These are phyloP conservation scores for Chrysoporthe cubensis DNA, from an alignment of 2,329 filamentous ascomycete species.

Conservation along the genomic window DNA sequence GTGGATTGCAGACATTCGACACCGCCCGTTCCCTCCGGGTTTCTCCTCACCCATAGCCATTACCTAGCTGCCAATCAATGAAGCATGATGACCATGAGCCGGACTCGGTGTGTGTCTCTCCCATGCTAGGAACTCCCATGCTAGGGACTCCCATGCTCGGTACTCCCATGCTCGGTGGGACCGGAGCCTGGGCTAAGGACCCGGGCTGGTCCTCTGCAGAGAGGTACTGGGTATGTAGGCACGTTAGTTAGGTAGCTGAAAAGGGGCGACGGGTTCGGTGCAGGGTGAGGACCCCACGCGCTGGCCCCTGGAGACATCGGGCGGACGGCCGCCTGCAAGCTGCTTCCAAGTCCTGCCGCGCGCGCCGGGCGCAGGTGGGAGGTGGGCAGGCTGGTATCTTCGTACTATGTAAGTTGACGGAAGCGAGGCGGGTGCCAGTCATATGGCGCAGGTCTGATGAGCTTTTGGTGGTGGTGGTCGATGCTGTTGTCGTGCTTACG, in stretches of 20 bases:
- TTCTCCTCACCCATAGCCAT: neutral
- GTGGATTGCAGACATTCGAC: slow-evolving; percentile 42
- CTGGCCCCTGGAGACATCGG: neutral
- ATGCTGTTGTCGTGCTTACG: too few species aligned
- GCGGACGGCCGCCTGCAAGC: neutral
- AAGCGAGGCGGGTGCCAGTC: too few species aligned
- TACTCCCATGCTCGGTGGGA: neutral
- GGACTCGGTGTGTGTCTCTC: neutral
- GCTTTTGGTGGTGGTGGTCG: too few species aligned
- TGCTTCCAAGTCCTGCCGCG: neutral
- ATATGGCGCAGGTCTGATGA: too few species aligned
- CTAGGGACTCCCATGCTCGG: neutral
- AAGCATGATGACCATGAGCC: too few species aligned
- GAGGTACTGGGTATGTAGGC: neutral
- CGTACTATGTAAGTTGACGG: too few species aligned
- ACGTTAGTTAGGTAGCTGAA: neutral
- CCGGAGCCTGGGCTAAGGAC: neutral
- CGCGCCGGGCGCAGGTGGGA: too few species aligned
- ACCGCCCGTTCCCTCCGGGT: neutral
- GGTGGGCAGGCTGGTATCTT: too few species aligned
- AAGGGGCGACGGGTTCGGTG: neutral
- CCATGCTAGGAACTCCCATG: neutral
- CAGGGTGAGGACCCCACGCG: neutral
- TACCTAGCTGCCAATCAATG: neutral
- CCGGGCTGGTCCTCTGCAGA: neutral